Conservation (phyloP, 129 eudicot genomes). For the Sambucus nigra region DNA sequence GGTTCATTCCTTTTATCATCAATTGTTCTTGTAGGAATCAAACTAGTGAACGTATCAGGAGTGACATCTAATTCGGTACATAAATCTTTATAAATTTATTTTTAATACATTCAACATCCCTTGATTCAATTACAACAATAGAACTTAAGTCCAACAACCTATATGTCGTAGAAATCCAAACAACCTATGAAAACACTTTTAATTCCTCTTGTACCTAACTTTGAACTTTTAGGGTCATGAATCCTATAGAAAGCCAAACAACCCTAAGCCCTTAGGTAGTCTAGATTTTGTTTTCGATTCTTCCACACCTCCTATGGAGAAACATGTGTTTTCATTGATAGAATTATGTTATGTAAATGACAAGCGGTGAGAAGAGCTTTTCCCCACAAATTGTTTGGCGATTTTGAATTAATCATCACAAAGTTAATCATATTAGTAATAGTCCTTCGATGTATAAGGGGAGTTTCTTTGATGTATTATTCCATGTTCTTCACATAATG, state of each 20-base stretch:
- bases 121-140: neutral
- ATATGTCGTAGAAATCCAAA: neutral
- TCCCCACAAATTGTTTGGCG: constrained; percentile 7
- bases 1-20: neutral
- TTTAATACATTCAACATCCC: neutral
- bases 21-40: neutral
- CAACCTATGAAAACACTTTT: neutral
- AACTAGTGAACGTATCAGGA: neutral
- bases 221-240: neutral
- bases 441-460: constrained; percentile 7
- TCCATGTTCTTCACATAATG: constrained; percentile 16
- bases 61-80: neutral
- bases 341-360: constrained; percentile 3
- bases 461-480: constrained; percentile 16
- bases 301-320: constrained; percentile 9
- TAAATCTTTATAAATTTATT: neutral
- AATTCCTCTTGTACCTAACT: neutral
- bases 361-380: constrained; percentile 3
- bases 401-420: neutral
- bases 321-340: neutral
- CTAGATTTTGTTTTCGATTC: constrained; percentile 6
- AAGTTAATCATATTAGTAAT: neutral
- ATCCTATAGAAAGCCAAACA: constrained; percentile 1
- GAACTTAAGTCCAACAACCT: neutral
- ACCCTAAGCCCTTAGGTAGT: constrained; percentile 5